These are phyloP conservation scores for Neonectria punicea DNA, from an alignment of 2,329 filamentous ascomycete genomes.

Conservation along the genomic window DNA sequence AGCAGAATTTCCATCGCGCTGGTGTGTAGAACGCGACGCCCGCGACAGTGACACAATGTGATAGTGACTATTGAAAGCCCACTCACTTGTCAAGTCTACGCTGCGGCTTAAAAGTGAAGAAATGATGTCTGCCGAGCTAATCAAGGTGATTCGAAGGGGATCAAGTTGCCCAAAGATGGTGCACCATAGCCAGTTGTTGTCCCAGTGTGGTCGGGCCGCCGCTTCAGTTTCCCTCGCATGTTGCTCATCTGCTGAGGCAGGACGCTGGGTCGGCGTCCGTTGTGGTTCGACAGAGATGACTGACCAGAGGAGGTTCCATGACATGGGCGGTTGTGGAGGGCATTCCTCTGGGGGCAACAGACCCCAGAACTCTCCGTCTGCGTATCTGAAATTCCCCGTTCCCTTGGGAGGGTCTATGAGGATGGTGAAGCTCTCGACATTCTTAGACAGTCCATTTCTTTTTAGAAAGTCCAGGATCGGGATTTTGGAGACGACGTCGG, in stretches of 20 bases:
- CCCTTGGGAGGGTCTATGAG: slow-evolving; percentile 47
- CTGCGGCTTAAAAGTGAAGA: slow-evolving; percentile 68
- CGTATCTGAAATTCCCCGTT: slow-evolving; percentile 41
- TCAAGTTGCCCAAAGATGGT: slow-evolving; percentile 64
- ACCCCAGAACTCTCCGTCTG: slow-evolving; percentile 42
- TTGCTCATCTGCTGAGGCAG: not conserved
- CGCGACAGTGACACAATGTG: slow-evolving; percentile 67
- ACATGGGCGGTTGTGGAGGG: slow-evolving; percentile 28
- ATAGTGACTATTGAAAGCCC: slow-evolving; percentile 71
- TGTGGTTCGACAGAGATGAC: slow-evolving; percentile 24
- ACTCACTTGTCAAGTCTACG: slow-evolving; percentile 67
- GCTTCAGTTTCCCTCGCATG: slow-evolving; percentile 35
- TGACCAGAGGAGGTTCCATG: slow-evolving; percentile 43
- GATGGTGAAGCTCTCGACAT: slow-evolving; percentile 55
- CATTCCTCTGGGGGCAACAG: slow-evolving; percentile 43
- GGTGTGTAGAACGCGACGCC: not conserved
- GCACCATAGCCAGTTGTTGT: slow-evolving; percentile 64
- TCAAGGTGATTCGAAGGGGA: slow-evolving; percentile 63
- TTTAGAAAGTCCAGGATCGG: slow-evolving; percentile 54
- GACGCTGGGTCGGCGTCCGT: not conserved
- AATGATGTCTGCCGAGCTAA: slow-evolving; percentile 71
- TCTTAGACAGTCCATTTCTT: slow-evolving; percentile 49
- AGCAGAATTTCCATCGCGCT: not conserved
- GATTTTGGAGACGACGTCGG: slow-evolving; percentile 44
- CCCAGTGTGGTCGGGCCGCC: slow-evolving; percentile 27